Base-by-base conservation (phyloP, 495 filamentous ascomycete species). In the Penicillium chermesinum region DNA sequence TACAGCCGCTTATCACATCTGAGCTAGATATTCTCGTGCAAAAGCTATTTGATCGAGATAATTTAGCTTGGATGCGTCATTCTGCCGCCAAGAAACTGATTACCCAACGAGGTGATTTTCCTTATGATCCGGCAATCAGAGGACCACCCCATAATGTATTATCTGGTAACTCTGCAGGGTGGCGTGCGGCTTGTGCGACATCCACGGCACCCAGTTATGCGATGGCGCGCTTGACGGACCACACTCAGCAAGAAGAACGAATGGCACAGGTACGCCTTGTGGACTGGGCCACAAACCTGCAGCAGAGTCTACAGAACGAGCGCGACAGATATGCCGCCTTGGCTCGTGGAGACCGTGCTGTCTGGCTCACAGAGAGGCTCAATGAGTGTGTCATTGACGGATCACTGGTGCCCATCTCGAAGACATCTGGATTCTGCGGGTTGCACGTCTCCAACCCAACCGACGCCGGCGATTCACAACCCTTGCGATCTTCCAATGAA, bases 271-370 rank as follows among this genome's bases (percentile, higher is more conserved):
- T 95, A 18, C 78, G 86, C 15, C 74, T 96, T 10, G 86, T 85
- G 6, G 87, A 90, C 57, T 98, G 93, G 93, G 91, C 91, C 8
- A 77, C 82, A 1, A 89, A 96, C 58, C 76, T 98, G 0, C 91
- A 96, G 59, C 83, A 80, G 39, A 90, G 86, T 54, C 69, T 95
- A 4, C 78, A 84, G 18, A 85, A 88, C 35, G 91, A 98, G 63
- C 82, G 88, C 8, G 80, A 83, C 17, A 73, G 86, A 60, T 95
- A 88, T 49, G 83, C 87, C 36, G 69, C 78, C 2, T 72, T 94
- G 1, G 80, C 84, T 7, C 72, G 77, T 4, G 78, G 75, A n/a
- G 88, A 95, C 52, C 75, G 87, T 20, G 85, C 86, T 9, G 66
- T 85, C 13, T 94, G 88, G 88, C 76, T 93, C 10, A 87, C 84